Evolutionary conservation across 106 monocot species (phyloP).

Genomic region (Allium sativum): DNA sequence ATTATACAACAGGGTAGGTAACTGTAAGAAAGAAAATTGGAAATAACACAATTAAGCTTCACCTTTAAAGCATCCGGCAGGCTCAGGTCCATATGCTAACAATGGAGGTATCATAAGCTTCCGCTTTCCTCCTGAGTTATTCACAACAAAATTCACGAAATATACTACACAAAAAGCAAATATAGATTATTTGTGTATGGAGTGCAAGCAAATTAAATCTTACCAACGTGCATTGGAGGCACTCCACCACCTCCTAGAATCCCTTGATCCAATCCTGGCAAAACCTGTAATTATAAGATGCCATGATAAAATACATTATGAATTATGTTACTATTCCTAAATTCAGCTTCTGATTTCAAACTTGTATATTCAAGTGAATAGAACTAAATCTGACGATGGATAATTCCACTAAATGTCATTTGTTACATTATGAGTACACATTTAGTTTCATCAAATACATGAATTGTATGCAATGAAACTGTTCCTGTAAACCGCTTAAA

Average conservation of each 20-base stretch:
- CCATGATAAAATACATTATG: background rate
- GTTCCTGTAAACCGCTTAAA: too few species aligned
- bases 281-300: slow-evolving; percentile 27
- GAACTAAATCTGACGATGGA: too few species aligned
- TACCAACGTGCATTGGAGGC: slow-evolving; percentile 62
- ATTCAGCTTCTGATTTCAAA: too few species aligned
- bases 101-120: slow-evolving; percentile 86
- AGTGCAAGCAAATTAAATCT: background rate
- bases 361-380: too few species aligned
- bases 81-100: slow-evolving; percentile 89
- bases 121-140: slow-evolving; percentile 67
- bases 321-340: too few species aligned
- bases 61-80: slow-evolving; percentile 91
- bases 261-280: slow-evolving; percentile 87
- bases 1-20: background rate
- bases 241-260: slow-evolving; percentile 85
- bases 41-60: background rate
- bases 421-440: too few species aligned
- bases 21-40: too few species aligned
- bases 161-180: background rate
- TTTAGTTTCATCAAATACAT: too few species aligned
- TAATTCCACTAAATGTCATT: too few species aligned
- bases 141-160: background rate
- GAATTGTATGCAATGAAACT: too few species aligned
- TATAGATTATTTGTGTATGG: background rate